Percentiles rank a stretch among this genome's conserved stretches.
Conservation (phyloP, 768 basidiomycete genomes). For the Pleurotus salmoneostramineus region DNA sequence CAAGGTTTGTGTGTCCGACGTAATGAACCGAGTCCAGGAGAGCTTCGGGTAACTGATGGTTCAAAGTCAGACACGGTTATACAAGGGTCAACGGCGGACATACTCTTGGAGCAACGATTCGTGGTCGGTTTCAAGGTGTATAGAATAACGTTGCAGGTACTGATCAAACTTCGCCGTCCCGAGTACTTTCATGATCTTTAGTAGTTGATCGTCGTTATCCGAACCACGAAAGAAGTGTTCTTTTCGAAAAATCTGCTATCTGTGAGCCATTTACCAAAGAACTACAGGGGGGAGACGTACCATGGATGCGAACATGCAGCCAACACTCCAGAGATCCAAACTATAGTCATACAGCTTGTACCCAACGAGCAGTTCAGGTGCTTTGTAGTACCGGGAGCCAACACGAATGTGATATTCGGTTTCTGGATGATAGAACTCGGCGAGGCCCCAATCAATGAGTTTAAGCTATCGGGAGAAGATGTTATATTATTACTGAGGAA, state of each 20-base stretch:
- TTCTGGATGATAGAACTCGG: constrained; percentile 71
- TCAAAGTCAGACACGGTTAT: not conserved
- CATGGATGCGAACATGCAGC: constrained; percentile 75
- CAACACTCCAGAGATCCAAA: constrained; percentile 70
- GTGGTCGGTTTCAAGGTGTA: constrained; percentile 61
- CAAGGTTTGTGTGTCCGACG: constrained; percentile 51
- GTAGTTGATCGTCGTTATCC: constrained; percentile 71
- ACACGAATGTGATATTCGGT: constrained; percentile 73
- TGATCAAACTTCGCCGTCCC: constrained; percentile 64
- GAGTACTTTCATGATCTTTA: constrained; percentile 64
- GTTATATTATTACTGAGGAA: not conserved
- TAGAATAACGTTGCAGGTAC: constrained; percentile 58
- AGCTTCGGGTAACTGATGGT: constrained; percentile 49
- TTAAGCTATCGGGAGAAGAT: constrained; percentile 30
- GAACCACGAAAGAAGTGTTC: constrained; percentile 76
- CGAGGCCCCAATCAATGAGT: constrained; percentile 75
- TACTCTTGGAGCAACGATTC: constrained; percentile 52
- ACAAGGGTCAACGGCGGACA: constrained; percentile 12
- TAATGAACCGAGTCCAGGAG: constrained; percentile 63
- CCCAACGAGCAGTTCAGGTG: constrained; percentile 67
- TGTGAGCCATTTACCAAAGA: not conserved
- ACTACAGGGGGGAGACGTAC: constrained; percentile 29
- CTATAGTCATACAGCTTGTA: constrained; percentile 72
- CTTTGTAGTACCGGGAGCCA: constrained; percentile 70
- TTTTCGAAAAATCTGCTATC: constrained; percentile 58